A percentile compares a stretch with the other conserved stretches of the same genome.
These are phyloP conservation scores for Ophiostoma novo-ulmi DNA, from an alignment of 2,329 filamentous ascomycete species.

Conservation along the genomic window DNA sequence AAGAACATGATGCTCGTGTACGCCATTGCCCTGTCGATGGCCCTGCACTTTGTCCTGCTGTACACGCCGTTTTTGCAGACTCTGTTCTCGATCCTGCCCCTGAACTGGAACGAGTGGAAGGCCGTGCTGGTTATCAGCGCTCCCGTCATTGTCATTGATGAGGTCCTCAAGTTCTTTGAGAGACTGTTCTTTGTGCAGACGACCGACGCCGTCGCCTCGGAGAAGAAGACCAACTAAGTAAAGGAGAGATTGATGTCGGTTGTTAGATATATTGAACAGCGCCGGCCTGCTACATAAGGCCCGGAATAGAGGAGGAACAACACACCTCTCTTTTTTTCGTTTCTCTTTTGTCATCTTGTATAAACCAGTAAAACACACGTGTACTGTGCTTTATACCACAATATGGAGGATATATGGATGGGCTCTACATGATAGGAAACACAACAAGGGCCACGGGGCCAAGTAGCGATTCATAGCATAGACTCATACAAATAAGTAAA, in stretches of 20 bases:
- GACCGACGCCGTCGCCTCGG: slow-evolving; percentile 36
- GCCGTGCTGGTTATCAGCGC: slow-evolving; percentile 83
- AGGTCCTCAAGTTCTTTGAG: slow-evolving; percentile 75
- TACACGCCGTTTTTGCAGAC: slow-evolving; percentile 85
- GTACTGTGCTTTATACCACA: slow-evolving; percentile 4
- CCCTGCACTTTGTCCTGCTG: slow-evolving; percentile 85
- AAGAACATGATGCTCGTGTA: slow-evolving; percentile 98
- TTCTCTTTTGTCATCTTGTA: slow-evolving; percentile 11
- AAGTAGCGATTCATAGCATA: slow-evolving; percentile 5
- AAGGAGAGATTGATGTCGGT: not conserved
- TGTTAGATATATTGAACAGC: not conserved
- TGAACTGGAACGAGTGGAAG: slow-evolving; percentile 85
- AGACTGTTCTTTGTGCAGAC: slow-evolving; percentile 57
- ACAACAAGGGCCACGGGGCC: slow-evolving; percentile 5
- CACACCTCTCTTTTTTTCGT: not conserved
- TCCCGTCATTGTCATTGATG: slow-evolving; percentile 85
- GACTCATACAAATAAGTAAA: slow-evolving; percentile 1
- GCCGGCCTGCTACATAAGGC: slow-evolving; percentile 1
- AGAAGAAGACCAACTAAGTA: slow-evolving; percentile 51
- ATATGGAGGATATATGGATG: slow-evolving; percentile 8
- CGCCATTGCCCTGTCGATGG: slow-evolving; percentile 88
- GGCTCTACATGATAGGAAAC: slow-evolving; percentile 20
- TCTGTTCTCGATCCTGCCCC: slow-evolving; percentile 83
- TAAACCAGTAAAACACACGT: slow-evolving; percentile 12
- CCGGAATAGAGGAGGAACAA: slow-evolving; percentile 1